These are phyloP conservation scores for Hypomyces perniciosus DNA, from an alignment of 2,329 filamentous ascomycete genomes.

Conservation along the genomic window DNA sequence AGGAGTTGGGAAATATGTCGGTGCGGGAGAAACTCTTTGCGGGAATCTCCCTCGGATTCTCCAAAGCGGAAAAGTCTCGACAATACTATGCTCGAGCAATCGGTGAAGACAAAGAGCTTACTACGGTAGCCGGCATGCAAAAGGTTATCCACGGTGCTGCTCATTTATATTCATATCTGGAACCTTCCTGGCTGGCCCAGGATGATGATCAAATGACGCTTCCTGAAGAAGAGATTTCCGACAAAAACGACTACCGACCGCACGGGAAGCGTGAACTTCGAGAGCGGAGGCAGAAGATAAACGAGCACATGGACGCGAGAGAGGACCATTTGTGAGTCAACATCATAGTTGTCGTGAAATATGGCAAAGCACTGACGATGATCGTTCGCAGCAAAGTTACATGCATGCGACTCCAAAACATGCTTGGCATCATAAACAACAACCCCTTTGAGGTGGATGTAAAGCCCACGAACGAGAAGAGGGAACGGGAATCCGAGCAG, in stretches of 20 bases:
- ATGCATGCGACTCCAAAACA: no score
- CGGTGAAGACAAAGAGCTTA: no score
- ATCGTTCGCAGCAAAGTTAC: no score
- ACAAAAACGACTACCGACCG: not conserved
- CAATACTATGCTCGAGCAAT: not conserved
- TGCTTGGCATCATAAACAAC: not conserved
- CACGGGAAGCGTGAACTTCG: not conserved
- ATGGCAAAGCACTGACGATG: no score
- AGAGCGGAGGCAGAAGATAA: not conserved
- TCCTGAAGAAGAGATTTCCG: not conserved
- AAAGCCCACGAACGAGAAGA: no score
- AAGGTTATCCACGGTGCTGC: no score
- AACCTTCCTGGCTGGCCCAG: no score
- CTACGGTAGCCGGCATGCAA: no score
- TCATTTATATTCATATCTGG: no score
- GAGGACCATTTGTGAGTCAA: not conserved
- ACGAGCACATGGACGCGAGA: not conserved
- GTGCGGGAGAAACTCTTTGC: constrained; percentile 4
- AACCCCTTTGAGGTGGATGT: not conserved
- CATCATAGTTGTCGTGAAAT: no score
- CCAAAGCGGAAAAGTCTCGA: not conserved
- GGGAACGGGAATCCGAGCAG: no score
- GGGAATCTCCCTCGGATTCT: not conserved
- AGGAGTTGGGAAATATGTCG: not conserved
- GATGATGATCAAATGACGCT: no score